A percentile compares a stretch with the other conserved stretches of the same genome.
Evolutionary conservation across 2,329 filamentous ascomycete species (phyloP).

Genomic region (Arthrobotrys conoides): DNA sequence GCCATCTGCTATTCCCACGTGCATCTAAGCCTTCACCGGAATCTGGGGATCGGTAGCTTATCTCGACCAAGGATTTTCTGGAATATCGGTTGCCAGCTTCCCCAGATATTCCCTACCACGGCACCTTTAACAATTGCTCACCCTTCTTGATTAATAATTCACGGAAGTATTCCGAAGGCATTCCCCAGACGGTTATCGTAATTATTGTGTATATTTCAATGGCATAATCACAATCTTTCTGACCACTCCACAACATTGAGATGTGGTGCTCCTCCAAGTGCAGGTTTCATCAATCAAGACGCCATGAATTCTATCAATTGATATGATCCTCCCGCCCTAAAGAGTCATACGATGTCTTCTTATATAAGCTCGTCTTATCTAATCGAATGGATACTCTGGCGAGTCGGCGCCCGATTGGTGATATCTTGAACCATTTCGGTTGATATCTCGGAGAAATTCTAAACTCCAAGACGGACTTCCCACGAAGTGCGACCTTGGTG

Average conservation of each 20-base stretch:
- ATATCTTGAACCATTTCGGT: slow-evolving; percentile 36
- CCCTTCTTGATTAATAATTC: slow-evolving; percentile 12
- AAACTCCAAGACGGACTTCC: slow-evolving; percentile 10
- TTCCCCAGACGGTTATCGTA: slow-evolving; percentile 5
- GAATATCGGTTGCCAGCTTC: slow-evolving; percentile 9
- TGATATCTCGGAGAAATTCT: slow-evolving; percentile 57
- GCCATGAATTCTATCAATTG: slow-evolving; percentile 3
- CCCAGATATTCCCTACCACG: slow-evolving; percentile 22
- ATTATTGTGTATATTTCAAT: neutral
- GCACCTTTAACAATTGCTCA: neutral
- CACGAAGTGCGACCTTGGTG: slow-evolving; percentile 38
- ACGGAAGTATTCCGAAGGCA: slow-evolving; percentile 28
- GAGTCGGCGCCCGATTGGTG: neutral
- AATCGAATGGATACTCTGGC: slow-evolving; percentile 8
- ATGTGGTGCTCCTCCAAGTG: slow-evolving; percentile 20
- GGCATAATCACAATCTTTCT: slow-evolving; percentile 10
- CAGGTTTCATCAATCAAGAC: slow-evolving; percentile 1
- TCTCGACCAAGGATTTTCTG: slow-evolving; percentile 11
- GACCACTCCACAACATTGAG: slow-evolving; percentile 2
- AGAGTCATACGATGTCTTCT: slow-evolving; percentile 9
- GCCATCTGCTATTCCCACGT: slow-evolving; percentile 31
- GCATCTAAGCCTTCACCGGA: slow-evolving; percentile 9
- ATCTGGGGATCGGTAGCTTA: slow-evolving; percentile 41
- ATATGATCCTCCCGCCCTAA: neutral
- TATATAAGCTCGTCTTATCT: slow-evolving; percentile 33